A percentile compares a stretch with the other conserved stretches of the same genome.
Evolutionary conservation across 257 asterid species (phyloP).

Genomic region (Jasminum sambac): DNA sequence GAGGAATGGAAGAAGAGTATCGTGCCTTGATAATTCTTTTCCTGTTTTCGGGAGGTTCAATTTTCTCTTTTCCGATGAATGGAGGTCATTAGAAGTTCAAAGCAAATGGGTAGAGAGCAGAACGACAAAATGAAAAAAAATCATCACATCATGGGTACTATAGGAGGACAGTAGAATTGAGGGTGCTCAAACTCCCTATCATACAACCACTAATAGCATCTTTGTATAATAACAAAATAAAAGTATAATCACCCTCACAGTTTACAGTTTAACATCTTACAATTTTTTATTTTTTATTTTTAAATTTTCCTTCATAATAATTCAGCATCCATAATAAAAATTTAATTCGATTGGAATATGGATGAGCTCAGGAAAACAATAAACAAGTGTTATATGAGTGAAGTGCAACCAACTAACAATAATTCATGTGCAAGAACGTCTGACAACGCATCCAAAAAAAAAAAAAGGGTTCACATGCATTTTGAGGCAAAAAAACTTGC

Average conservation of each 20-base stretch:
- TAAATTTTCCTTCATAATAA: background rate
- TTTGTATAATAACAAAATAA: background rate
- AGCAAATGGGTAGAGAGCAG: background rate
- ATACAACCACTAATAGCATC: background rate
- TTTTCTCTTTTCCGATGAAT: background rate
- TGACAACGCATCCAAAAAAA: background rate
- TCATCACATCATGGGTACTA: background rate
- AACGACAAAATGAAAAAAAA: background rate
- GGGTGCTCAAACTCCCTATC: background rate
- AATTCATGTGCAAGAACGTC: background rate
- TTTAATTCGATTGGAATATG: background rate
- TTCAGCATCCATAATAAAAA: background rate
- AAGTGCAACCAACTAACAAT: background rate
- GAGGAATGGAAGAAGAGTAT: too few relatives aligned
- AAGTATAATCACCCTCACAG: background rate
- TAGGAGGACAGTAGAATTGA: background rate
- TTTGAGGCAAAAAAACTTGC: too few relatives aligned
- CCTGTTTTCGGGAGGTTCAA: background rate
- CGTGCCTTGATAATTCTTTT: too few relatives aligned
- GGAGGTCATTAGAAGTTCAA: background rate
- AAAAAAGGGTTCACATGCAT: too few relatives aligned
- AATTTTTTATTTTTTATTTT: too few relatives aligned
- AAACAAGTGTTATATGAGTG: background rate
- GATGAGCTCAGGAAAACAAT: background rate
- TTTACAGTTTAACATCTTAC: too few relatives aligned